Conservation (phyloP, 768 basidiomycete genomes). For the Chalciporus piperatus region DNA sequence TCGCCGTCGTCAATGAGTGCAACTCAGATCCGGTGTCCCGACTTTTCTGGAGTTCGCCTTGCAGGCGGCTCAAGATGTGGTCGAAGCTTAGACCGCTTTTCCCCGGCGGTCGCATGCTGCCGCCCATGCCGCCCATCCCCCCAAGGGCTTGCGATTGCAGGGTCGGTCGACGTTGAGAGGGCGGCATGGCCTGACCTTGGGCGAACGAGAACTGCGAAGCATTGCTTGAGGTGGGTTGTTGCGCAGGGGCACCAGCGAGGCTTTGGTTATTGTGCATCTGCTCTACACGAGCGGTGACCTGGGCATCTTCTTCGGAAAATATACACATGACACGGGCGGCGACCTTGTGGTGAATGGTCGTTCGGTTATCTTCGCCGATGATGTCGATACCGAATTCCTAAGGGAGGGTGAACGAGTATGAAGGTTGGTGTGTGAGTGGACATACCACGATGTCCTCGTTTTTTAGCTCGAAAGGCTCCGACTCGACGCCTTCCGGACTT, state of each 20-base stretch:
- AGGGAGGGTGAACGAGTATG: constrained; percentile 6
- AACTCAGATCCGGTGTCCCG: constrained; percentile 90
- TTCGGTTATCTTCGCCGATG: constrained; percentile 96
- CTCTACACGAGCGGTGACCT: constrained; percentile 67
- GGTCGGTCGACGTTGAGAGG: constrained; percentile 51
- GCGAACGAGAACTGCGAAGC: constrained; percentile 42
- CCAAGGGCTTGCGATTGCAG: constrained; percentile 58
- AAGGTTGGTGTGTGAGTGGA: constrained; percentile 13
- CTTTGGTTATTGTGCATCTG: constrained; percentile 50
- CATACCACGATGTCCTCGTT: constrained; percentile 93
- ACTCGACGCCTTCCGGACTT: constrained; percentile 85
- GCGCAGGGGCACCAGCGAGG: constrained; percentile 30
- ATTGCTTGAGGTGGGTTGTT: constrained; percentile 32
- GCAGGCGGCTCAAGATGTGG: constrained; percentile 83
- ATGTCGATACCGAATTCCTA: constrained; percentile 99
- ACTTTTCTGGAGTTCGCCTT: constrained; percentile 93
- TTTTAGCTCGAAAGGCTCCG: constrained; percentile 91
- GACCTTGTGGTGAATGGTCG: constrained; percentile 97
- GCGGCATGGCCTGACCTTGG: constrained; percentile 34
- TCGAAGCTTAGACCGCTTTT: constrained; percentile 91
- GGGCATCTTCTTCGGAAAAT: constrained; percentile 81
- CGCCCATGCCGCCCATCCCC: constrained; percentile 77
- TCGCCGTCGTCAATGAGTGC: constrained; percentile 67
- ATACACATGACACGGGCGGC: constrained; percentile 92
- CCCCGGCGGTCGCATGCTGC: constrained; percentile 65